Evolutionary conservation across 768 basidiomycete genomes (phyloP).

Genomic region (Lentinula guzmanii): DNA sequence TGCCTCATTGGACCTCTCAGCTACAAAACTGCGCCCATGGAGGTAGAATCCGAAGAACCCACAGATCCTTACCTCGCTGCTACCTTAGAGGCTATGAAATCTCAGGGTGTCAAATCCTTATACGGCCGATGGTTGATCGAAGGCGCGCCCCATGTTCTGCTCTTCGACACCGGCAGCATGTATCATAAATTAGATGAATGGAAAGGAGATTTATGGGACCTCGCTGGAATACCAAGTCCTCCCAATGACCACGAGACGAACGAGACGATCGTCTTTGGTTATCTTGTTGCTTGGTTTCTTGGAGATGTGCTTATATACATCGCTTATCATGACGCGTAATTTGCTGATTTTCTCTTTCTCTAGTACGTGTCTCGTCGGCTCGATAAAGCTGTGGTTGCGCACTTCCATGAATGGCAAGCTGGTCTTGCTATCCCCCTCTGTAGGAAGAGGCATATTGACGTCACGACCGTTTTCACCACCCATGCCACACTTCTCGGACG

Average conservation of each 20-base stretch:
- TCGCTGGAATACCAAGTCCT: constrained; percentile 96
- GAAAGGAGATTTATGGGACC: constrained; percentile 98
- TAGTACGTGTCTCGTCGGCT: constrained; percentile 82
- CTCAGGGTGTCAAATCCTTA: constrained; percentile 86
- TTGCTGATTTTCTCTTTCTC: neutral
- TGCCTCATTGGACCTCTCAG: constrained; percentile 96
- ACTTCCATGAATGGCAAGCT: constrained; percentile 99
- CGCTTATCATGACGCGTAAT: neutral
- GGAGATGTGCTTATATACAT: constrained; percentile 62
- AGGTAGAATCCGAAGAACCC: constrained; percentile 93
- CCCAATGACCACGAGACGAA: constrained; percentile 98
- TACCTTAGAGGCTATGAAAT: constrained; percentile 77
- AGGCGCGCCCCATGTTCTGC: constrained; percentile 88
- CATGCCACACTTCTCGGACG: constrained; percentile 98
- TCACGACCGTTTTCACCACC: constrained; percentile 98
- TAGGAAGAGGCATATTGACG: constrained; percentile 94
- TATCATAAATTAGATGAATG: constrained; percentile 92
- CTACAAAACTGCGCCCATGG: constrained; percentile 98
- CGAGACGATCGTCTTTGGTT: constrained; percentile 96
- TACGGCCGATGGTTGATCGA: constrained; percentile 99
- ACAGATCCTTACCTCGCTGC: constrained; percentile 71
- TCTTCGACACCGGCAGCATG: constrained; percentile 91
- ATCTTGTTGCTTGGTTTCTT: constrained; percentile 99
- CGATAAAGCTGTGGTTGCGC: constrained; percentile 84
- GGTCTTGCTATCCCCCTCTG: constrained; percentile 93